These are phyloP conservation scores for Chlorencoelia australis DNA, from an alignment of 2,329 filamentous ascomycete genomes.

Conservation along the genomic window DNA sequence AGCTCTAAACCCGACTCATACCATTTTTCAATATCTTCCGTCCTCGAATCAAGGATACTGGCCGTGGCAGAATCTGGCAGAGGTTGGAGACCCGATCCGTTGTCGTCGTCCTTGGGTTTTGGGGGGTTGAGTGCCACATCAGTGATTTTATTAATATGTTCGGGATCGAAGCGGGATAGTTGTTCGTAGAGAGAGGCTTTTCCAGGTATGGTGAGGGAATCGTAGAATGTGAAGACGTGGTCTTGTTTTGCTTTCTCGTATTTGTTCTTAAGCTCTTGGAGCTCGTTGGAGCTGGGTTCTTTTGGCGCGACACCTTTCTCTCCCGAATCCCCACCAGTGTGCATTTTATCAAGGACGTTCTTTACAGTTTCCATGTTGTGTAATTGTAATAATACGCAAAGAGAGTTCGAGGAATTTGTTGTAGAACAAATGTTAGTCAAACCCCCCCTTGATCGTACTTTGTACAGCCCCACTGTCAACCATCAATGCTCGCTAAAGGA, in stretches of 20 bases:
- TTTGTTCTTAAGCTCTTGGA: constrained; percentile 51
- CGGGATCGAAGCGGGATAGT: constrained; percentile 70
- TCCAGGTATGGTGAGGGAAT: constrained; percentile 62
- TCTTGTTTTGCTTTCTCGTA: constrained; percentile 68
- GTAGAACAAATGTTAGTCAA: too few species aligned
- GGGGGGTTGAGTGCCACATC: constrained; percentile 72
- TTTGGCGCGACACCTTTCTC: constrained; percentile 20
- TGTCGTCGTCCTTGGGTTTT: constrained; percentile 35
- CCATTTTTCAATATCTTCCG: constrained; percentile 72
- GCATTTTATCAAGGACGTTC: constrained; percentile 38
- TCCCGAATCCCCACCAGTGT: constrained; percentile 24
- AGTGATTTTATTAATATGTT: constrained; percentile 79
- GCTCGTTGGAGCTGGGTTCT: constrained; percentile 30
- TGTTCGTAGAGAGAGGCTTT: constrained; percentile 75
- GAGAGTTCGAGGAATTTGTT: too few species aligned
- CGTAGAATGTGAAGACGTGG: constrained; percentile 82
- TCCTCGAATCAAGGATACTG: constrained; percentile 81
- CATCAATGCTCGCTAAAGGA: too few species aligned
- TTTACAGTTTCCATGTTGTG: constrained; percentile 30
- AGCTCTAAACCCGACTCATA: constrained; percentile 60
- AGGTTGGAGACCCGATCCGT: constrained; percentile 55
- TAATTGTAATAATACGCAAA: too few species aligned
- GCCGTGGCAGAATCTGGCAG: constrained; percentile 79
- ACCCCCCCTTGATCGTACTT: too few species aligned
- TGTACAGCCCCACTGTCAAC: too few species aligned